These are phyloP conservation scores for Fusarium compactum DNA, from an alignment of 2,329 filamentous ascomycete species.

Conservation along the genomic window DNA sequence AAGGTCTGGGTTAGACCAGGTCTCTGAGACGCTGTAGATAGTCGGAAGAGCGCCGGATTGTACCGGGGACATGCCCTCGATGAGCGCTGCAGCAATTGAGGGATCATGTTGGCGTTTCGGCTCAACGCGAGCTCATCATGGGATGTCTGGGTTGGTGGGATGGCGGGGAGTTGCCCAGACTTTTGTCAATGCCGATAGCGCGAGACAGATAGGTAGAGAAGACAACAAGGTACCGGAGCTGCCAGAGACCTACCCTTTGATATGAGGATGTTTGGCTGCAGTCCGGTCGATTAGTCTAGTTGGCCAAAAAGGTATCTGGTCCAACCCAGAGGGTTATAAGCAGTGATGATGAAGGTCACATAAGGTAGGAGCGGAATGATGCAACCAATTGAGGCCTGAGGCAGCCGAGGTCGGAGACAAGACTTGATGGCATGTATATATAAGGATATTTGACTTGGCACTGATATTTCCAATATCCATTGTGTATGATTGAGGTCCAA, in stretches of 20 bases:
- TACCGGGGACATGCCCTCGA: slow-evolving; percentile 51
- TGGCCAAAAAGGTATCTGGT: slow-evolving; percentile 17
- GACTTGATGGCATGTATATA: slow-evolving; percentile 1
- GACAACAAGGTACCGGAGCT: slow-evolving; percentile 38
- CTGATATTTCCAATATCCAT: not conserved
- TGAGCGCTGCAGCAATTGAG: slow-evolving; percentile 52
- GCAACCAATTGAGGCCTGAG: slow-evolving; percentile 48
- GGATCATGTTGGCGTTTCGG: slow-evolving; percentile 52
- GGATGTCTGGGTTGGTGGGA: slow-evolving; percentile 37
- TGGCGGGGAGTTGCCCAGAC: slow-evolving; percentile 41
- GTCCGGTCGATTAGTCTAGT: slow-evolving; percentile 16
- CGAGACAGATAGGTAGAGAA: slow-evolving; percentile 11
- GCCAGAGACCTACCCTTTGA: slow-evolving; percentile 18
- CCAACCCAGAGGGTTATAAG: slow-evolving; percentile 19
- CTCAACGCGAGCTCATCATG: slow-evolving; percentile 47
- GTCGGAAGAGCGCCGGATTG: slow-evolving; percentile 47
- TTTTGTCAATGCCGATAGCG: slow-evolving; percentile 11
- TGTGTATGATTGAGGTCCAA: not conserved
- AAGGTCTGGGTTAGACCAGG: slow-evolving; percentile 47
- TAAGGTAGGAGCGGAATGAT: slow-evolving; percentile 44
- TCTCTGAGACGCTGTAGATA: slow-evolving; percentile 46
- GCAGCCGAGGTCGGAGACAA: slow-evolving; percentile 45
- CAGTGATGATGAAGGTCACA: slow-evolving; percentile 29
- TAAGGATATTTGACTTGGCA: not conserved
- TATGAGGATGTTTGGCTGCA: slow-evolving; percentile 14